These are phyloP conservation scores for Zopfia rhizophila DNA, from an alignment of 2,329 filamentous ascomycete genomes.

Conservation along the genomic window DNA sequence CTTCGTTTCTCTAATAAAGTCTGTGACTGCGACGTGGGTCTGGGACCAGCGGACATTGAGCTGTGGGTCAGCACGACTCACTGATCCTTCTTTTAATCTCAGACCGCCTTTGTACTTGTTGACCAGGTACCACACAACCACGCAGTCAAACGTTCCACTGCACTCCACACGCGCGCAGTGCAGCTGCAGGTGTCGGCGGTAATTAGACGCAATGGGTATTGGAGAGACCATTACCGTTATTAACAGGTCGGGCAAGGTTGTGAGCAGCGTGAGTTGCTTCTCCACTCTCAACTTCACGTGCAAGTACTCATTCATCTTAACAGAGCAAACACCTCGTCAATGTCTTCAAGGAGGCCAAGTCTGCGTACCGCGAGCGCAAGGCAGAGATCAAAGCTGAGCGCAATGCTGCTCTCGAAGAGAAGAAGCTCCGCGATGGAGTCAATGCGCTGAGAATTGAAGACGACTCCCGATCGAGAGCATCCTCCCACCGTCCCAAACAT, in stretches of 20 bases:
- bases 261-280: conserved; percentile 76
- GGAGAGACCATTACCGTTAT: conserved; percentile 87
- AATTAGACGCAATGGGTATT: conserved; percentile 47
- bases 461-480: conserved; percentile 44
- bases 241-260: conserved; percentile 90
- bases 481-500: conserved; percentile 39
- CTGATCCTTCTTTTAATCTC: neutral
- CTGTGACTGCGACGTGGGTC: conserved; percentile 7
- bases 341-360: conserved; percentile 92
- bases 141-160: conserved; percentile 22
- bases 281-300: conserved; percentile 11
- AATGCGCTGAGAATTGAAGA: conserved; percentile 60
- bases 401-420: conserved; percentile 67
- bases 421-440: conserved; percentile 68
- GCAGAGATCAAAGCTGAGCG: conserved; percentile 79
- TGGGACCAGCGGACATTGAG: neutral
- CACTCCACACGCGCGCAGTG: conserved; percentile 28
- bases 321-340: conserved; percentile 90
- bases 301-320: conserved; percentile 30
- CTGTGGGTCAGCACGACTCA: neutral
- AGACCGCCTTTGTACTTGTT: conserved; percentile 22
- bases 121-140: conserved; percentile 16
- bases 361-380: conserved; percentile 88
- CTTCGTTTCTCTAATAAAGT: conserved; percentile 11
- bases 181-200: conserved; percentile 29